phyloP scores from a whole-genome alignment of 2,329 filamentous ascomycete genomes.

The Microdochium paspali region DNA sequence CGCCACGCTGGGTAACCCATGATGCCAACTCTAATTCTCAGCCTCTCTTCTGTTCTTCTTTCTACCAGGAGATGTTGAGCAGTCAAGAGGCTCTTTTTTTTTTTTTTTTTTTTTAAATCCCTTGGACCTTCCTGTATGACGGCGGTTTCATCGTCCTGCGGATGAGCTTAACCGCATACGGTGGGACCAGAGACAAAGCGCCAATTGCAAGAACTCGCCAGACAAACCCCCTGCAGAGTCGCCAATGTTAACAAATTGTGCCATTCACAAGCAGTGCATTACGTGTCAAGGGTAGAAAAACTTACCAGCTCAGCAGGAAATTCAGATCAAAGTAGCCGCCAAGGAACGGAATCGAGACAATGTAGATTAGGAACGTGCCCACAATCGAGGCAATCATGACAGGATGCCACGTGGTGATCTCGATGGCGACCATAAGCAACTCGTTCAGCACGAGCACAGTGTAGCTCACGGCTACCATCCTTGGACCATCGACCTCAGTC shows the following conservation, averaged over 20 bases:
- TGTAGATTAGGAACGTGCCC: slow-evolving; percentile 72
- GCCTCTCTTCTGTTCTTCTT: too few relatives aligned
- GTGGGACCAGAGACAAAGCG: slow-evolving; percentile 73
- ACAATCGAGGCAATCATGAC: slow-evolving; percentile 81
- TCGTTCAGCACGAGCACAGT: slow-evolving; percentile 91
- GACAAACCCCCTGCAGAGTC: slow-evolving; percentile 57
- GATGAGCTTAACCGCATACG: slow-evolving; percentile 80
- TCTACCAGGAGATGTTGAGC: too few relatives aligned
- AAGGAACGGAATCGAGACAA: slow-evolving; percentile 77
- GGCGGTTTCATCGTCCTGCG: slow-evolving; percentile 80
- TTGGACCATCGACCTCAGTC: slow-evolving; percentile 61
- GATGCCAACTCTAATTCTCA: too few relatives aligned
- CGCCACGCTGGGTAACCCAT: too few relatives aligned
- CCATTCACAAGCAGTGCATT: too few relatives aligned
- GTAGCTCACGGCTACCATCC: slow-evolving; percentile 86
- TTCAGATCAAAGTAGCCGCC: slow-evolving; percentile 80
- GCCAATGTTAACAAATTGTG: slow-evolving; percentile 12
- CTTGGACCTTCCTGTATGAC: slow-evolving; percentile 88
- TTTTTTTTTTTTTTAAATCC: slow-evolving; percentile 36
- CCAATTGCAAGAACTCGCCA: slow-evolving; percentile 80
- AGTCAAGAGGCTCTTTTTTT: too few relatives aligned
- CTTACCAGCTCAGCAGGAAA: slow-evolving; percentile 64
- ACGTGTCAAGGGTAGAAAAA: too few relatives aligned
- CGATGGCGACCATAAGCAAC: slow-evolving; percentile 91
- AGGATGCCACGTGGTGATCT: slow-evolving; percentile 94